phyloP scores from a whole-genome alignment of 768 basidiomycete genomes.

The Naganishia antarctica region DNA sequence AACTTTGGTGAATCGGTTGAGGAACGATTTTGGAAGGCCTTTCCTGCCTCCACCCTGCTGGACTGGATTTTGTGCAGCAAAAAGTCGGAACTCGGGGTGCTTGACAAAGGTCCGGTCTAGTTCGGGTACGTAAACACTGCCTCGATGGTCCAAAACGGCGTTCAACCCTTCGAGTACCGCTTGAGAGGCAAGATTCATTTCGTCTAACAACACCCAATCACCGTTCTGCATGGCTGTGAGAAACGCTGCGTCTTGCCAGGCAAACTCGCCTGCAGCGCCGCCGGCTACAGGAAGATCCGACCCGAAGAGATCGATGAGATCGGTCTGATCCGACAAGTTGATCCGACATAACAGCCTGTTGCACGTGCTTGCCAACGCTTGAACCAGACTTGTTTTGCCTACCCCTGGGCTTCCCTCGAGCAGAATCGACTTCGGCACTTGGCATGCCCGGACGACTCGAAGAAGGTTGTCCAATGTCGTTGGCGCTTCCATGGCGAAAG shows the following conservation, averaged over 20 bases:
- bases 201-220: slow-evolving; percentile 94
- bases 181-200: slow-evolving; percentile 98
- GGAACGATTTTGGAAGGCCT: slow-evolving; percentile 92
- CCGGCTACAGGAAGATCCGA: slow-evolving; percentile 93
- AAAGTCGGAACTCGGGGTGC: slow-evolving; percentile 92
- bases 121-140: slow-evolving; percentile 90
- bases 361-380: slow-evolving; percentile 73
- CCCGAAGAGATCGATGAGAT: slow-evolving; percentile 91
- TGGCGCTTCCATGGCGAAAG: slow-evolving; percentile 79
- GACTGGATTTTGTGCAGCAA: slow-evolving; percentile 95
- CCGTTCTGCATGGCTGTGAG: slow-evolving; percentile 88
- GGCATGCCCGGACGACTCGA: slow-evolving; percentile 82
- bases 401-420: slow-evolving; percentile 97
- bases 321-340: slow-evolving; percentile 97
- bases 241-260: slow-evolving; percentile 97
- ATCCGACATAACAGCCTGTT: slow-evolving; percentile 81
- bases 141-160: slow-evolving; percentile 90
- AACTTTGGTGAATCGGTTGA: slow-evolving; percentile 98
- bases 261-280: slow-evolving; percentile 83
- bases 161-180: slow-evolving; percentile 95
- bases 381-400: slow-evolving; percentile 89
- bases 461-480: slow-evolving; percentile 82
- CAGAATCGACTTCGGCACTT: slow-evolving; percentile 82
- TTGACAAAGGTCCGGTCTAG: slow-evolving; percentile 78
- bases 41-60: slow-evolving; percentile 95